A percentile compares a stretch with the other conserved stretches of the same genome.
Conservation (phyloP, 192 early-diverging fungal genomes). For the Gorgonomyces haynaldii region DNA sequence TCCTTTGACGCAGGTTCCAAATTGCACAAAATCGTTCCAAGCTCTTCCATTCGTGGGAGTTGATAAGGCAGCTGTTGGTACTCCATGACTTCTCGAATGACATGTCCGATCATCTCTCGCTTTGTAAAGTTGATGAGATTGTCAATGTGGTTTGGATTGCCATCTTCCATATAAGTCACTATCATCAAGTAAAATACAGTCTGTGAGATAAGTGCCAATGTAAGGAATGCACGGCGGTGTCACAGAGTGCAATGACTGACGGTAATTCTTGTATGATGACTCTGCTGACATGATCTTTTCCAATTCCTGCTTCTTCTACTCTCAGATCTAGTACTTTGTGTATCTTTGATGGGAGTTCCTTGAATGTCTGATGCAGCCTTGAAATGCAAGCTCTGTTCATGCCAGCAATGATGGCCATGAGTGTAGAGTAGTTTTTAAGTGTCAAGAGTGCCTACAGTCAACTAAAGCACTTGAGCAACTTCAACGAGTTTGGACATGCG, state of each 20-base stretch:
- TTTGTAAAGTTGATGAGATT: conserved; percentile 27
- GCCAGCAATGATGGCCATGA: conserved; percentile 32
- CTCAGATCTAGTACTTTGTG: conserved; percentile 7
- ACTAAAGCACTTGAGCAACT: conserved; percentile 13
- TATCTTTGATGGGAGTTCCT: conserved; percentile 12
- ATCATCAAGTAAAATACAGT: conserved; percentile 8
- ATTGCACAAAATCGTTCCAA: conserved; percentile 6
- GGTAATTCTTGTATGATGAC: conserved; percentile 21
- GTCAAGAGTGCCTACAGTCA: conserved; percentile 15
- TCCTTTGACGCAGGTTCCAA: conserved; percentile 19
- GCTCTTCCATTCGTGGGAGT: conserved; percentile 13
- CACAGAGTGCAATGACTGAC: conserved; percentile 12
- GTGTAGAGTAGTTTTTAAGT: conserved; percentile 28
- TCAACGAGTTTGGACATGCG: conserved; percentile 21
- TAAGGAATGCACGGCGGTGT: conserved; percentile 22
- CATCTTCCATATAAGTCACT: conserved; percentile 35
- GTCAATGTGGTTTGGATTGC: conserved; percentile 21
- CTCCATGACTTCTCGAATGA: conserved; percentile 22
- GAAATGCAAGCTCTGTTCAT: conserved; percentile 25
- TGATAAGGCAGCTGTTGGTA: conserved; percentile 16
- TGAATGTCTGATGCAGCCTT: conserved; percentile 20
- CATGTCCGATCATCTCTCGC: conserved; percentile 15
- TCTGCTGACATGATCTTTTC: conserved; percentile 25
- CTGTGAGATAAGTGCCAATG: conserved; percentile 25
- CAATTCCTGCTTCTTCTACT: conserved; percentile 17